A percentile compares a stretch with the other conserved stretches of the same genome.
Evolutionary conservation across 306 rosid species (phyloP).

Genomic region (Dryas octopetala): DNA sequence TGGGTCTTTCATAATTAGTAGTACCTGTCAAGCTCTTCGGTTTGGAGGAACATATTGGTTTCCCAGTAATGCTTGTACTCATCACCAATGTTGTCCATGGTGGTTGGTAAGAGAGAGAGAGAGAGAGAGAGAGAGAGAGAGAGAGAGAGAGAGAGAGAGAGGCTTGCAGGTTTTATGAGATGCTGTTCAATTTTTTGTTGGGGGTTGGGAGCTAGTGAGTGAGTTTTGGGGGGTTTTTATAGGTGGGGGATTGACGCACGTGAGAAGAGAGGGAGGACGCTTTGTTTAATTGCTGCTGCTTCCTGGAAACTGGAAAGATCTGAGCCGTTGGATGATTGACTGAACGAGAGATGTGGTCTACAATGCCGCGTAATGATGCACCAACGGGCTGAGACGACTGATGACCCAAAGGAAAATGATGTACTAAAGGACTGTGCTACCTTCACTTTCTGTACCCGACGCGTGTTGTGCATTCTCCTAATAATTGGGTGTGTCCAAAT

Average conservation of each 20-base stretch:
- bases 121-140: no score
- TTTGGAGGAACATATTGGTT: slow-evolving; percentile 63
- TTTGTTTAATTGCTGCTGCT: not conserved
- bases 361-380: slow-evolving; percentile 30
- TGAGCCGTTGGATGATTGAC: slow-evolving; percentile 10
- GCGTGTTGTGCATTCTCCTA: no score
- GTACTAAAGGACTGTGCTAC: not conserved
- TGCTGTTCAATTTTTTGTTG: not conserved
- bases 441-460: not conserved
- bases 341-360: not conserved
- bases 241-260: slow-evolving; percentile 25
- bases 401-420: no score
- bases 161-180: not conserved
- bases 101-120: not conserved
- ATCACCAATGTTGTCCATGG: slow-evolving; percentile 66
- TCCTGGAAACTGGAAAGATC: slow-evolving; percentile 28
- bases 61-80: slow-evolving; percentile 77
- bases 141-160: not conserved
- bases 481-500: no score
- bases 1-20: no score
- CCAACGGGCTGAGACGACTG: no score
- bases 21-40: slow-evolving; percentile 76
- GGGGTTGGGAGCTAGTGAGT: not conserved
- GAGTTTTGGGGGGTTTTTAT: slow-evolving; percentile 8
- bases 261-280: slow-evolving; percentile 1